Evolutionary conservation across 495 filamentous ascomycete genomes (phyloP), one percentile per base, ranked within the genome.

Genomic region (Talaromyces trachyspermus): DNA sequence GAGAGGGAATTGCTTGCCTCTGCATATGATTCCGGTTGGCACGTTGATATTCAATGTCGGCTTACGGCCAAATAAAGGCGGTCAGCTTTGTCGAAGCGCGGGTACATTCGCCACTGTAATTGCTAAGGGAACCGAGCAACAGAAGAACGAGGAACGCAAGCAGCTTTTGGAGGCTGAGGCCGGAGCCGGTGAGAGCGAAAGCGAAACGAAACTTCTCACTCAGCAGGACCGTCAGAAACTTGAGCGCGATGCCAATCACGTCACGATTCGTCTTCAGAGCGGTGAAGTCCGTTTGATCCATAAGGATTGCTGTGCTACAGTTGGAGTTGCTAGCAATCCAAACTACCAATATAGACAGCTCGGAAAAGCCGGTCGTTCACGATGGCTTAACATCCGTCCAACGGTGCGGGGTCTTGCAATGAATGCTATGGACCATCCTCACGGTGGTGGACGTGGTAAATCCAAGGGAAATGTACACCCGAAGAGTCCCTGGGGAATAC

Each of bases 381-480:
- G 92, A 55, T 96, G 89, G 91, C 64, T 95, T 52, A 89, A 89
- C 49, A 94, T 95, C 56, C 71, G 92, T 50, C 92, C 92, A 0
- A 95, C 92, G 5, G 92, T 98, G 26, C 78, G 92, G 69, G 92
- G 92, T 82, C 64, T 98, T 57, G 92, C 92, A 15, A 98, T 98
- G 92, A 98, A 98, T 66, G 89, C 90, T 50, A 78, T 71, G 51
- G 94, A 98, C 54, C 92, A 98, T 78, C 90, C 92, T 55, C 92
- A 98, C 68, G 92, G 92, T 77, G 92, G 92, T 84, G 92, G 92
- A 62, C 77, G 94, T 72, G 92, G 92, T 62, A 98, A 98, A 72
- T 95, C 88, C 19, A 97, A 98, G 85, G 90, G 92, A 76, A 97
- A 97, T 64, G 77, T 86, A 47, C 72, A 92, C 61, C 90, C 94